Percentiles rank a stretch among this genome's conserved stretches.
Evolutionary conservation across 306 rosid genomes (phyloP).

Genomic region (Medicago arabica): DNA sequence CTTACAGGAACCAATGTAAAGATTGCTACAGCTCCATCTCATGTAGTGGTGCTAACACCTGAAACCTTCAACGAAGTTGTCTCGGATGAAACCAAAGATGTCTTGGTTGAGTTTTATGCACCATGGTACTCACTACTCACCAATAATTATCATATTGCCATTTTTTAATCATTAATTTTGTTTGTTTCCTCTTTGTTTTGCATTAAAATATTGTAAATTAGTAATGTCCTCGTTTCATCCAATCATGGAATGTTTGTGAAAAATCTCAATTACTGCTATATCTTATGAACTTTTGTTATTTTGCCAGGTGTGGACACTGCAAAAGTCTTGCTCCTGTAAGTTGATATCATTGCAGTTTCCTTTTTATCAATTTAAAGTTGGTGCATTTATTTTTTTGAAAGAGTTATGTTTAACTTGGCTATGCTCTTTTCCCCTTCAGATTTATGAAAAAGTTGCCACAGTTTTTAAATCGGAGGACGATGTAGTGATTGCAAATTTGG

Average conservation of each 20-base stretch:
- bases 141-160: not conserved
- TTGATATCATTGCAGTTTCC: constrained; percentile 22
- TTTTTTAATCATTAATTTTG: not conserved
- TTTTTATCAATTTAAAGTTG: constrained; percentile 18
- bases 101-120: constrained; percentile 95
- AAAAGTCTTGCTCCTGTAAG: constrained; percentile 97
- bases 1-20: constrained; percentile 86
- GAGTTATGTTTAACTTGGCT: constrained; percentile 34
- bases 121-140: constrained; percentile 60
- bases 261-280: constrained; percentile 16
- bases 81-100: constrained; percentile 83
- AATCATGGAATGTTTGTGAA: not conserved
- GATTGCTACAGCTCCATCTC: constrained; percentile 75
- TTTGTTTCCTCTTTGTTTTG: constrained; percentile 5
- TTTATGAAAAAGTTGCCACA: constrained; percentile 83
- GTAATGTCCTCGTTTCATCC: constrained; percentile 9
- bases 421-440: constrained; percentile 49
- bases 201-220: not conserved
- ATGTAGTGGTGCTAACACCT: constrained; percentile 67
- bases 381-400: constrained; percentile 25
- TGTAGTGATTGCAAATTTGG: constrained; percentile 86
- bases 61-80: constrained; percentile 81
- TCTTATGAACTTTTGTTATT: constrained; percentile 40
- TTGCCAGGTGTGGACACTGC: constrained; percentile 94
- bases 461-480: constrained; percentile 74